A percentile compares a stretch with the other conserved stretches of the same genome.
Conservation (phyloP, 1,139 yeast species). For the Yamadazyma blattariae region DNA sequence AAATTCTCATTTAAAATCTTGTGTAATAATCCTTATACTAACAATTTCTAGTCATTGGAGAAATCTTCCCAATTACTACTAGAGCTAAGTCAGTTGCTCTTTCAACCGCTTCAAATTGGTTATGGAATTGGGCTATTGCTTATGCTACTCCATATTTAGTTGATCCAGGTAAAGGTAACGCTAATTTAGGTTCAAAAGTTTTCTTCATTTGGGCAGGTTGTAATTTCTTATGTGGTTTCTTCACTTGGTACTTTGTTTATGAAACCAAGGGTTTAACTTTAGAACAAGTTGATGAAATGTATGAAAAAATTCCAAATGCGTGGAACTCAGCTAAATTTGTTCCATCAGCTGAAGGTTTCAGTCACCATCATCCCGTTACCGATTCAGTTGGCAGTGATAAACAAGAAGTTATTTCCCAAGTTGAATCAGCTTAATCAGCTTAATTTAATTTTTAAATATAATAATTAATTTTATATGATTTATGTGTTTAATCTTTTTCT, state of each 20-base stretch:
- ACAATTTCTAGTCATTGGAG: no score
- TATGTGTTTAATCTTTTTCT: no score
- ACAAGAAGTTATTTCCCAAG: slow-evolving; percentile 6
- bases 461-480: no score
- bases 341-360: slow-evolving; percentile 34
- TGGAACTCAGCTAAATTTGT: slow-evolving; percentile 29
- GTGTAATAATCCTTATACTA: no score
- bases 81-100: slow-evolving; percentile 69
- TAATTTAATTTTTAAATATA: no score
- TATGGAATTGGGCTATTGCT: slow-evolving; percentile 68
- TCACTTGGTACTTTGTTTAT: slow-evolving; percentile 33
- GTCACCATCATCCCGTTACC: slow-evolving; percentile 12
- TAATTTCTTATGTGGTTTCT: slow-evolving; percentile 37
- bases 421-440: slow-evolving; percentile 5
- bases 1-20: no score
- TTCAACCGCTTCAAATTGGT: slow-evolving; percentile 70
- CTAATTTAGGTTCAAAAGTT: slow-evolving; percentile 61
- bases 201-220: slow-evolving; percentile 69
- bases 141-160: slow-evolving; percentile 68
- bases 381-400: slow-evolving; percentile 2
- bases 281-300: slow-evolving; percentile 38
- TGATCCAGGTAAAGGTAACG: slow-evolving; percentile 56
- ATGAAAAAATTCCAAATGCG: slow-evolving; percentile 30
- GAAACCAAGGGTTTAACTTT: slow-evolving; percentile 25
- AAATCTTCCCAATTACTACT: slow-evolving; percentile 61